phyloP scores from a whole-genome alignment of 768 basidiomycete species.

The Candolleomyces eurysporus region DNA sequence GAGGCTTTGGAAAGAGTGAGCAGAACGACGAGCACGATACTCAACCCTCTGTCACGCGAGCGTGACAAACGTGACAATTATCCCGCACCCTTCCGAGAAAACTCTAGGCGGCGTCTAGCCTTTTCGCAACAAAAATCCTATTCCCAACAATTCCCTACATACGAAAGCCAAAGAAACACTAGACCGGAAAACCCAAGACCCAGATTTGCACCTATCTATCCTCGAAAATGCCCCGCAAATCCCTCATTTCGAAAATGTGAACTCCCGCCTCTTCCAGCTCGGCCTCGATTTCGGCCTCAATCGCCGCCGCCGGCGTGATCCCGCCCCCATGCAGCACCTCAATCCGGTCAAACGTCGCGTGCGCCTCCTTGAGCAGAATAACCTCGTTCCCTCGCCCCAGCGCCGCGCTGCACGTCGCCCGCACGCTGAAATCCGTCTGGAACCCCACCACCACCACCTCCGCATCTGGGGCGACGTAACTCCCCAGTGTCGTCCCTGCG shows the following conservation, averaged over 20 bases:
- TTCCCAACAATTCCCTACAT: too few relatives aligned
- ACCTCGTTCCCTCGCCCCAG: slow-evolving; percentile 65
- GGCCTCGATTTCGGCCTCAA: slow-evolving; percentile 60
- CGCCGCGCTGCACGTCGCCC: slow-evolving; percentile 61
- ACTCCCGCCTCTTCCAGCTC: slow-evolving; percentile 72
- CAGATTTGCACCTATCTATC: background rate
- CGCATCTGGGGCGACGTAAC: slow-evolving; percentile 49
- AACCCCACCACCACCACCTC: slow-evolving; percentile 67
- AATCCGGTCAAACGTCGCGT: slow-evolving; percentile 65
- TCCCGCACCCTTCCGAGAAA: slow-evolving; percentile 6
- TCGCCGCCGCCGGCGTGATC: slow-evolving; percentile 46
- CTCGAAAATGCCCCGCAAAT: slow-evolving; percentile 56
- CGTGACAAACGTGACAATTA: background rate
- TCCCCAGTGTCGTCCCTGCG: slow-evolving; percentile 51
- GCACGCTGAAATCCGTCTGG: slow-evolving; percentile 64
- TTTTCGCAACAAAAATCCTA: slow-evolving; percentile 8
- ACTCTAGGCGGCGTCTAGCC: background rate
- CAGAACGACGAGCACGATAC: slow-evolving; percentile 5
- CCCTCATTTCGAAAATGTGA: slow-evolving; percentile 62
- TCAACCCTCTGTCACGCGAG: background rate
- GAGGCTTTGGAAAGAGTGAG: background rate
- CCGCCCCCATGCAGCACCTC: slow-evolving; percentile 61
- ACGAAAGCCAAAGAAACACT: too few relatives aligned
- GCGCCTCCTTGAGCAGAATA: slow-evolving; percentile 59
- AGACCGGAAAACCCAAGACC: too few relatives aligned